Conservation (phyloP, 768 basidiomycete genomes). For the Suillus spraguei region DNA sequence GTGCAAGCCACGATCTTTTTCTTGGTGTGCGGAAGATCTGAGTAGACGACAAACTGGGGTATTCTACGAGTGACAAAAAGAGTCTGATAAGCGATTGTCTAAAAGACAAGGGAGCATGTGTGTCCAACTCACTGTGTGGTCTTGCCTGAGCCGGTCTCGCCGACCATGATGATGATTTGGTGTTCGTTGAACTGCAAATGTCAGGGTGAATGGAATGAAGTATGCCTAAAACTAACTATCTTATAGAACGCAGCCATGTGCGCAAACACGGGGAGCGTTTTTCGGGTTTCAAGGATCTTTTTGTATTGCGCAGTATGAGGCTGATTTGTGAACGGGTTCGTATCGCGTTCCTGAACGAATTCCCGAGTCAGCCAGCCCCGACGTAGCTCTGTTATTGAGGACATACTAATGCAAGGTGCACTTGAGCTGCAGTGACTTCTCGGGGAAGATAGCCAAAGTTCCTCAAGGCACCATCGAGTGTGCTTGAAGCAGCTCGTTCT, state of each 20-base stretch:
- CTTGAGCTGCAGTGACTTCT: constrained; percentile 65
- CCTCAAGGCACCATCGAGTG: constrained; percentile 26
- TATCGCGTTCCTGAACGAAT: constrained; percentile 60
- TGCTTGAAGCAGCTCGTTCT: constrained; percentile 28
- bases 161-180: constrained; percentile 89
- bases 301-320: constrained; percentile 80
- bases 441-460: constrained; percentile 76
- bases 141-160: constrained; percentile 96
- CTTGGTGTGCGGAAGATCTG: constrained; percentile 88
- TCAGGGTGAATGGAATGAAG: neutral
- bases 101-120: constrained; percentile 22
- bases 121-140: constrained; percentile 80
- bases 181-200: constrained; percentile 35
- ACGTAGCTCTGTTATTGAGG: neutral
- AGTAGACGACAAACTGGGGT: constrained; percentile 94
- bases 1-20: constrained; percentile 96
- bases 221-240: constrained; percentile 59
- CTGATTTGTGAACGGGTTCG: constrained; percentile 87
- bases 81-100: constrained; percentile 26
- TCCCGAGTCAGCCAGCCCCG: neutral
- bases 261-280: constrained; percentile 86
- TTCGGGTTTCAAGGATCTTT: constrained; percentile 83
- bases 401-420: constrained; percentile 70
- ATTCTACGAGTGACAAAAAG: constrained; percentile 59
- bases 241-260: constrained; percentile 94